Evolutionary conservation across 768 basidiomycete species (phyloP).

Genomic region (Agaricus sinodeliciosus): DNA sequence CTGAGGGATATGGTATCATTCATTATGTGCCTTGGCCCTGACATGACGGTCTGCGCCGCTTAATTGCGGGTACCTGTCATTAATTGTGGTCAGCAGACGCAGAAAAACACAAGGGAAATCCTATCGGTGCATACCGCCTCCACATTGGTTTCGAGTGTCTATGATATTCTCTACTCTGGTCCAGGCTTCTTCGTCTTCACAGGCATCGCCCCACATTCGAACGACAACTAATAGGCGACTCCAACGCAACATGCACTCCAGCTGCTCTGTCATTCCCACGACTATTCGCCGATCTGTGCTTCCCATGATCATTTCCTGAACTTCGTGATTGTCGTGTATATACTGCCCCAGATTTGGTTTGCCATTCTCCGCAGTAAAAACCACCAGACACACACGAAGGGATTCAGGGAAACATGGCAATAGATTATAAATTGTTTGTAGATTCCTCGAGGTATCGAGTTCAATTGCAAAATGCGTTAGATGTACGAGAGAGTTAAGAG

Average conservation of each 20-base stretch:
- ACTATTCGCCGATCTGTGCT: constrained; percentile 2
- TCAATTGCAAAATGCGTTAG: constrained; percentile 7
- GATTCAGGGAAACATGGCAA: background rate
- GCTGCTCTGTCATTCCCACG: constrained; percentile 1
- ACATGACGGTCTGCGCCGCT: no score
- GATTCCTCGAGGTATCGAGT: constrained; percentile 3
- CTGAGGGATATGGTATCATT: no score
- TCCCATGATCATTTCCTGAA: constrained; percentile 4
- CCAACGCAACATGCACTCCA: background rate
- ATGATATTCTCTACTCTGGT: background rate
- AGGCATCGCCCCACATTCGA: background rate
- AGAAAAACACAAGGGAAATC: background rate
- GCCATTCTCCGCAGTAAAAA: background rate
- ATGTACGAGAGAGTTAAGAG: background rate
- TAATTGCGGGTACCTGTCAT: no score
- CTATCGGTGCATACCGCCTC: background rate
- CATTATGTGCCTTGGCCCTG: no score
- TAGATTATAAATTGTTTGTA: constrained; percentile 4
- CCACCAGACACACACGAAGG: constrained; percentile 1
- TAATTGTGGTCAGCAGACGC: background rate
- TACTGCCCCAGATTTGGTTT: background rate
- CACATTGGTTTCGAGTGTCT: background rate
- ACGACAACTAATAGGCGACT: background rate
- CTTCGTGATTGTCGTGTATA: background rate
- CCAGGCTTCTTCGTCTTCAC: constrained; percentile 2